Percentiles rank a stretch among this genome's conserved stretches.
These are phyloP conservation scores for Xylaria telfairii DNA, from an alignment of 495 filamentous ascomycete genomes.

Conservation along the genomic window DNA sequence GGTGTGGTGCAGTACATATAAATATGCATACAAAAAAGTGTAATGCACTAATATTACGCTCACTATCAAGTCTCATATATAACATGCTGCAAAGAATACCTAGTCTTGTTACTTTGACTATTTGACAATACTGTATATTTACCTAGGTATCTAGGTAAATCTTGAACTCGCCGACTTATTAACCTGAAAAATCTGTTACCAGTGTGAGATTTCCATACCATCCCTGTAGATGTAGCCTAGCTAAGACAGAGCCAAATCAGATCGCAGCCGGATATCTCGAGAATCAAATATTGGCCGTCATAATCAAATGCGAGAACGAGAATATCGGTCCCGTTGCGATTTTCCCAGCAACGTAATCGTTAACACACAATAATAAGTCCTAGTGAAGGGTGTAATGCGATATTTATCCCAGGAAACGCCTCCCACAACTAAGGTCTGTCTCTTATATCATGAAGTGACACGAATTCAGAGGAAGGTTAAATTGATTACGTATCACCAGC, in stretches of 20 bases:
- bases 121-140: not conserved
- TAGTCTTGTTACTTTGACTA: constrained; percentile 9
- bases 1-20: not conserved
- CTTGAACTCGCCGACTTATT: not conserved
- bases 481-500: constrained; percentile 20
- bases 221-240: not conserved
- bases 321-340: not conserved
- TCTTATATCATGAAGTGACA: not conserved
- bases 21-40: not conserved
- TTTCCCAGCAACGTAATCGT: constrained; percentile 12
- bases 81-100: not conserved
- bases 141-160: constrained; percentile 7
- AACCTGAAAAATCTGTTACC: constrained; percentile 18
- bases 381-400: not conserved
- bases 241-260: constrained; percentile 2
- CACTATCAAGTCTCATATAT: not conserved
- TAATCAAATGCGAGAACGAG: constrained; percentile 2
- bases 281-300: constrained; percentile 3
- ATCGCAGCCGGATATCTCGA: constrained; percentile 16
- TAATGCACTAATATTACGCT: not conserved
- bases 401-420: constrained; percentile 3
- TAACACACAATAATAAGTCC: constrained; percentile 1
- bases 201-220: constrained; percentile 2
- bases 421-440: not conserved
- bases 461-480: not conserved